Evolutionary conservation across 2,329 filamentous ascomycete genomes (phyloP).

Genomic region (Penicillium sumatraense): DNA sequence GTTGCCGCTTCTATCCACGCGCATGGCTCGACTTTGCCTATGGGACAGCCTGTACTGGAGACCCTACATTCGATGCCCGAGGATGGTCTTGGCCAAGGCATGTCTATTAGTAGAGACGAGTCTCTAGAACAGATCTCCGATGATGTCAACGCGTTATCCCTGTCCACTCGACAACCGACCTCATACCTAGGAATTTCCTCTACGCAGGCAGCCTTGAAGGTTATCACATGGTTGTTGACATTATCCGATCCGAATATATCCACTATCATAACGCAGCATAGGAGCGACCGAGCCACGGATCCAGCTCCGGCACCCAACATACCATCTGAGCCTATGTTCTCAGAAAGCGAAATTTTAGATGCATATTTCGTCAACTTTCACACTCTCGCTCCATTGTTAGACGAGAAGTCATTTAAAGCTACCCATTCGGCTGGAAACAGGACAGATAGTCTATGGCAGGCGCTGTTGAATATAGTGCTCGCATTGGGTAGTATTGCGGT

Average conservation of each 20-base stretch:
- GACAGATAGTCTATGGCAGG: slow-evolving; percentile 69
- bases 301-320: slow-evolving; percentile 30
- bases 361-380: slow-evolving; percentile 74
- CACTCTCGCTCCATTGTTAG: slow-evolving; percentile 71
- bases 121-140: slow-evolving; percentile 65
- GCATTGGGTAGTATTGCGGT: slow-evolving; percentile 72
- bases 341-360: slow-evolving; percentile 69
- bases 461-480: slow-evolving; percentile 74
- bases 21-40: slow-evolving; percentile 36
- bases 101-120: slow-evolving; percentile 54
- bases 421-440: slow-evolving; percentile 65
- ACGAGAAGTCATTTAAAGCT: slow-evolving; percentile 69
- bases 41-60: slow-evolving; percentile 55
- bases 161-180: slow-evolving; percentile 60
- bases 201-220: slow-evolving; percentile 71
- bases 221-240: slow-evolving; percentile 62
- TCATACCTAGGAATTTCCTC: slow-evolving; percentile 76
- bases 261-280: slow-evolving; percentile 32
- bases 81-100: slow-evolving; percentile 49
- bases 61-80: slow-evolving; percentile 72
- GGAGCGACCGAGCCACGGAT: background rate
- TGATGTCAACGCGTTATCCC: slow-evolving; percentile 69
- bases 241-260: slow-evolving; percentile 49
- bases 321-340: slow-evolving; percentile 43
- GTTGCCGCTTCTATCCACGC: slow-evolving; percentile 47